phyloP scores from a whole-genome alignment of 345 rosid genomes.

The Arabis hirsuta region DNA sequence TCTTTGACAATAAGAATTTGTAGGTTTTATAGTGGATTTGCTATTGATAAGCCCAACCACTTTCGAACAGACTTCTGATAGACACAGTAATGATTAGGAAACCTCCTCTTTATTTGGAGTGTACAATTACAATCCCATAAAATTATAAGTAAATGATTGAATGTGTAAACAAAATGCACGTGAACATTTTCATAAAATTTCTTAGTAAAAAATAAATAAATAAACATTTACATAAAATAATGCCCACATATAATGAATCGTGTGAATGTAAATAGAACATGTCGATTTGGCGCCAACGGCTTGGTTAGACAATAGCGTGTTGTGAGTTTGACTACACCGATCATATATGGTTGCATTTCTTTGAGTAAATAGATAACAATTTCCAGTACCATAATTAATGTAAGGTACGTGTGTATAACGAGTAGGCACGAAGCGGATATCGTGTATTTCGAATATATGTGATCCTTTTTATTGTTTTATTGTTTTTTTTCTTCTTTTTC shows the following conservation, averaged over 20 bases:
- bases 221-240: not conserved
- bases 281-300: constrained; percentile 32
- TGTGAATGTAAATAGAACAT: constrained; percentile 20
- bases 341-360: constrained; percentile 28
- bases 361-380: not conserved
- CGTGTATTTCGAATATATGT: too few species aligned
- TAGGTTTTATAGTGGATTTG: constrained; percentile 13
- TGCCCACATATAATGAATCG: not conserved
- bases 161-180: not conserved
- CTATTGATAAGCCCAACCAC: constrained; percentile 16
- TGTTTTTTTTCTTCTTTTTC: too few species aligned
- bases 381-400: constrained; percentile 3
- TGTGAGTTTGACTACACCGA: constrained; percentile 32
- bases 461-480: too few species aligned
- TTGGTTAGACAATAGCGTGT: constrained; percentile 38
- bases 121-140: not conserved
- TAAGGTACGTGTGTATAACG: not conserved
- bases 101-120: constrained; percentile 11
- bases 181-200: constrained; percentile 20
- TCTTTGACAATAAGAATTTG: not conserved
- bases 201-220: too few species aligned
- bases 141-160: constrained; percentile 5
- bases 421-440: too few species aligned
- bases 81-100: constrained; percentile 14
- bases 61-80: constrained; percentile 4